Percentiles rank a stretch among this genome's conserved stretches.
These are phyloP conservation scores for Globisporangium yorkense DNA, from an alignment of 352 stramenopile species.

Conservation along the genomic window DNA sequence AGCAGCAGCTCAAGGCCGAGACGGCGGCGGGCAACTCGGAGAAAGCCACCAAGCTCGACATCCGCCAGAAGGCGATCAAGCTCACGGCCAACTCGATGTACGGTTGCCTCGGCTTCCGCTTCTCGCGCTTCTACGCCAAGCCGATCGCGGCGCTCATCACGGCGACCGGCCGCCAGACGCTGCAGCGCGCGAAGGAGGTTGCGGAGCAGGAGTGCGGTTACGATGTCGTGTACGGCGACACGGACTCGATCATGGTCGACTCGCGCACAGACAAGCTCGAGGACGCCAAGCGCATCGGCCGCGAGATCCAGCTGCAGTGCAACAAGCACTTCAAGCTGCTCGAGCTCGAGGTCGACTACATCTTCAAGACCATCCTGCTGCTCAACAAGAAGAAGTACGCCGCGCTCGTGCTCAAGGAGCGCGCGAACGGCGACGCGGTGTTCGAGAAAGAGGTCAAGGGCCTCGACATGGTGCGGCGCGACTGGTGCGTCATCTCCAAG, in stretches of 20 bases:
- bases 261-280: slow-evolving; percentile 90
- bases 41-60: slow-evolving; percentile 92
- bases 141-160: slow-evolving; percentile 99
- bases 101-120: slow-evolving; percentile 98
- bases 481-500: slow-evolving; percentile 99
- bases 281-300: slow-evolving; percentile 92
- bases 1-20: slow-evolving; percentile 95
- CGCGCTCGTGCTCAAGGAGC: slow-evolving; percentile 92
- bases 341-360: slow-evolving; percentile 99
- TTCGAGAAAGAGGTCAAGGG: slow-evolving; percentile 98
- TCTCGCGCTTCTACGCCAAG: slow-evolving; percentile 98
- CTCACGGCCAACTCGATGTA: slow-evolving; percentile 99
- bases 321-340: slow-evolving; percentile 99
- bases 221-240: slow-evolving; percentile 99
- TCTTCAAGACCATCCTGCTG: slow-evolving; percentile 99
- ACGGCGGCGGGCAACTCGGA: slow-evolving; percentile 84
- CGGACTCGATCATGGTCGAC: slow-evolving; percentile 99
- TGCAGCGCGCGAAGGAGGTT: slow-evolving; percentile 97
- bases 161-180: slow-evolving; percentile 96
- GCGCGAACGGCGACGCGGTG: slow-evolving; percentile 33
- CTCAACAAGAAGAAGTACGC: slow-evolving; percentile 99
- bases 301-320: slow-evolving; percentile 96
- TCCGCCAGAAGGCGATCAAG: slow-evolving; percentile 99
- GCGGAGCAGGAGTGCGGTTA: slow-evolving; percentile 95
- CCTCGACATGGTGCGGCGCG: slow-evolving; percentile 95